Conservation (phyloP, 148 eudicot species). For the Rhododendron simsii region DNA sequence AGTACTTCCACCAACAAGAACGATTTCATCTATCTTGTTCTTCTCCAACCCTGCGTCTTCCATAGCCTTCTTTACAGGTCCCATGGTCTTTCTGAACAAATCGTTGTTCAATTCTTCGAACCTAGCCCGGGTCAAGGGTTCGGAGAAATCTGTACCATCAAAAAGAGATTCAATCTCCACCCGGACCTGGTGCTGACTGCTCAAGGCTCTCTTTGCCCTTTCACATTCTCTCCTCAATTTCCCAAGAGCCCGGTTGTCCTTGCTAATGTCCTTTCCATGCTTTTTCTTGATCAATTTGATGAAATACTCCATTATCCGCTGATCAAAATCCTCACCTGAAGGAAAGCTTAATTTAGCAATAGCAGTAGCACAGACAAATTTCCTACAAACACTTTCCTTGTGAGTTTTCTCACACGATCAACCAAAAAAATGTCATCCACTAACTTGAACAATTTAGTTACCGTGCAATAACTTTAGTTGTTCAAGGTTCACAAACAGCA, state of each 20-base stretch:
- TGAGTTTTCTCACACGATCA: neutral
- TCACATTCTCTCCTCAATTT: conserved; percentile 35
- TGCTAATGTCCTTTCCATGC: conserved; percentile 39
- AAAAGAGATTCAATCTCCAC: conserved; percentile 38
- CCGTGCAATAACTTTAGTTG: neutral
- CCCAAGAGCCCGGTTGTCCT: conserved; percentile 39
- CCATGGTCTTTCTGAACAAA: conserved; percentile 38
- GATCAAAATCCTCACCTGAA: conserved; percentile 41
- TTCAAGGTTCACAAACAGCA: neutral
- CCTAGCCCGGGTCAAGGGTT: conserved; percentile 36
- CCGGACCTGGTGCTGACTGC: conserved; percentile 39
- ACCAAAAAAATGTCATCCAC: neutral
- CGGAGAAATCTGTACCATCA: conserved; percentile 38
- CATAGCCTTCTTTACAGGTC: conserved; percentile 42
- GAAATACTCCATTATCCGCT: conserved; percentile 37
- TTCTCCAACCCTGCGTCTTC: conserved; percentile 32
- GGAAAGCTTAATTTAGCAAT: conserved; percentile 1
- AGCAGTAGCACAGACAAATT: neutral
- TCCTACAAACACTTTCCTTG: neutral
- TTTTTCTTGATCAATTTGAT: conserved; percentile 38
- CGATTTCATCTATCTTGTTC: conserved; percentile 36
- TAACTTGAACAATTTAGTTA: neutral
- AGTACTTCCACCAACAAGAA: conserved; percentile 44
- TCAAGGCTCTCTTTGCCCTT: conserved; percentile 37
- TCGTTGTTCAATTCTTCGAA: conserved; percentile 44